Conservation (phyloP, 306 rosid species). For the Rosa rugosa region DNA sequence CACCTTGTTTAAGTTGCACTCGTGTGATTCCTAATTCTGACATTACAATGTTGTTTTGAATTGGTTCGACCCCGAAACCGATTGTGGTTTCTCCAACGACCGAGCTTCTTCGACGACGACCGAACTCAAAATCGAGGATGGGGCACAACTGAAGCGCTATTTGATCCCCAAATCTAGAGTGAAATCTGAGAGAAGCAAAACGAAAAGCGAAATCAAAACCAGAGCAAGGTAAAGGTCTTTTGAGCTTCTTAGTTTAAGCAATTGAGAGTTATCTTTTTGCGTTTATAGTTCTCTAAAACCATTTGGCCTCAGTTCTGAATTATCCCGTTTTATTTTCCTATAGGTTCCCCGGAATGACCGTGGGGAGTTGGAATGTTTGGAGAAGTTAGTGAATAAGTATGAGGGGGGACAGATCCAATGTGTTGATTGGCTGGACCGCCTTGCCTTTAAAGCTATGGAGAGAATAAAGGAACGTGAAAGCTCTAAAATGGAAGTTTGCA, state of each 20-base stretch:
- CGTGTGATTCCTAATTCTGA: no score
- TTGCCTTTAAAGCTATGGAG: constrained; percentile 77
- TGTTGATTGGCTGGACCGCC: constrained; percentile 96
- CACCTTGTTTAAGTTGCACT: no score
- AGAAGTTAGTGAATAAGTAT: constrained; percentile 85
- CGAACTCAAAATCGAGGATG: no score
- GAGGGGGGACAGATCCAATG: constrained; percentile 89
- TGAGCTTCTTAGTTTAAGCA: constrained; percentile 14
- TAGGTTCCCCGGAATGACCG: constrained; percentile 94
- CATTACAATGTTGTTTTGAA: no score
- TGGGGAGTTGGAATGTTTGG: constrained; percentile 92
- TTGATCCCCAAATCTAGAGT: no score
- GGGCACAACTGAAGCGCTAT: no score
- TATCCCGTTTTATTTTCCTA: constrained; percentile 16
- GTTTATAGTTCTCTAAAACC: constrained; percentile 15
- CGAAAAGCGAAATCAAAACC: no score
- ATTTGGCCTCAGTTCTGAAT: constrained; percentile 6
- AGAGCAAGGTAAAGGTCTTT: constrained; percentile 81
- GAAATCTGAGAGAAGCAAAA: no score
- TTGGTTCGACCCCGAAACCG: no score
- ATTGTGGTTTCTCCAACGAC: no score
- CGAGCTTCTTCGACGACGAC: no score
- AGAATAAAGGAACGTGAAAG: constrained; percentile 76
- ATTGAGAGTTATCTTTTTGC: background rate
- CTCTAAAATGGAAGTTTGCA: constrained; percentile 74